Conservation (phyloP, 129 eudicot species). For the Logfia minima region DNA sequence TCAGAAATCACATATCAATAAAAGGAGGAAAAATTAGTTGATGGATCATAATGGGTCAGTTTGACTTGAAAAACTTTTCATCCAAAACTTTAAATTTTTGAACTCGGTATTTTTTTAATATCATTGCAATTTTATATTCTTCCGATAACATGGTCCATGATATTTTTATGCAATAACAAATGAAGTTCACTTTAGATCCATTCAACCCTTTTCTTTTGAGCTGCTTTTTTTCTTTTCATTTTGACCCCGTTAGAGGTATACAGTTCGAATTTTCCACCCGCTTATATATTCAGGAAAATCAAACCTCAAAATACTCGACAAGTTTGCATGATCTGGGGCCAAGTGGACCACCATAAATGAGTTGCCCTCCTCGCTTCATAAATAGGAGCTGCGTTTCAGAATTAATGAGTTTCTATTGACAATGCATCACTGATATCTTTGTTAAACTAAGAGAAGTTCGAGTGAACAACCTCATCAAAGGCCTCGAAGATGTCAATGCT, state of each 20-base stretch:
- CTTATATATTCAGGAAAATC: conserved; percentile 3
- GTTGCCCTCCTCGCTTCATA: conserved; percentile 97
- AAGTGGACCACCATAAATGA: conserved; percentile 94
- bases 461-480: conserved; percentile 76
- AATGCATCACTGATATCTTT: not conserved
- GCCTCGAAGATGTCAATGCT: conserved; percentile 97
- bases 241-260: not conserved
- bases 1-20: not conserved
- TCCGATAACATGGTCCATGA: not conserved
- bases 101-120: not conserved
- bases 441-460: not conserved
- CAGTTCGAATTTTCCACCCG: not conserved
- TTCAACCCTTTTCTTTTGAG: not conserved
- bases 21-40: not conserved
- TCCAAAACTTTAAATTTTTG: not conserved
- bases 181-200: not conserved
- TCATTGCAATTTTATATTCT: not conserved
- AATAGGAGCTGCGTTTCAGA: conserved; percentile 67
- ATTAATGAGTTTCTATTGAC: not conserved
- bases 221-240: not conserved
- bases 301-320: conserved; percentile 84
- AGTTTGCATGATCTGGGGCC: conserved; percentile 85
- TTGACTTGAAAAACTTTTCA: not conserved
- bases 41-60: not conserved
- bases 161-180: not conserved